Evolutionary conservation across 495 filamentous ascomycete species (phyloP), one percentile per base, ranked within the genome.

Genomic region (Rhypophila decipiens): DNA sequence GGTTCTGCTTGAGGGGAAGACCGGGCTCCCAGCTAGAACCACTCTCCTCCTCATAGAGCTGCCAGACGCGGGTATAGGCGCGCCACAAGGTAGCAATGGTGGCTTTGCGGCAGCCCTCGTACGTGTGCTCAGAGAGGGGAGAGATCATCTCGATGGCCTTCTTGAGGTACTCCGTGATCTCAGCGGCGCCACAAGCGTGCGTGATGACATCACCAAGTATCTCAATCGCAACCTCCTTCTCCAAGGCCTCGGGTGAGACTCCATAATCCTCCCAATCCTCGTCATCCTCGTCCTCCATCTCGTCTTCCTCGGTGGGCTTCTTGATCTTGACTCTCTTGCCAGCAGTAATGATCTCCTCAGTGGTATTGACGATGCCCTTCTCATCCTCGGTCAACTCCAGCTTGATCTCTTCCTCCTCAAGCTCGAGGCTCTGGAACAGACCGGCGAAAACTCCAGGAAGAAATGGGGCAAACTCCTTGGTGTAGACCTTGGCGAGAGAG

Each of bases 181-280:
- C 68, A 61, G 78, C 88, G 33, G 83, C 74, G 49, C 73, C 72
- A 60, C 84, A 86, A 36, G 88, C 86, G 67, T 94, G 79, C 33
- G 86, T 86, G 54, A 98, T 80, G 24, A 98, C 78, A 58, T 98
- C 93, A 44, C 91, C 93, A 35, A 96, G 73, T 12, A 96, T 89
- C 68, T 98, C 93, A 35, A 94, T 77, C 36, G 94, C 93, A 49
- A 97, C 95, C 69, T 98, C 93, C 67, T 98, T 96, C 73, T 98
- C 93, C 48, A 95, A 74, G 19, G 91, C 89, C 42, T 96, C 79
- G 34, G 87, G 86, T 21, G 87, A 91, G 24, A 93, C 84, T 48
- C 83, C 71, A 29, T 78, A 74, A 49, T 94, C 89, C 63, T 91
- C 86, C 84, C 85, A 90, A 35, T 84, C 86, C 42, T 88, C 86